Evolutionary conservation across 352 stramenopile genomes (phyloP), one percentile per base, ranked within the genome.

Genomic region (Pythium sp.): DNA sequence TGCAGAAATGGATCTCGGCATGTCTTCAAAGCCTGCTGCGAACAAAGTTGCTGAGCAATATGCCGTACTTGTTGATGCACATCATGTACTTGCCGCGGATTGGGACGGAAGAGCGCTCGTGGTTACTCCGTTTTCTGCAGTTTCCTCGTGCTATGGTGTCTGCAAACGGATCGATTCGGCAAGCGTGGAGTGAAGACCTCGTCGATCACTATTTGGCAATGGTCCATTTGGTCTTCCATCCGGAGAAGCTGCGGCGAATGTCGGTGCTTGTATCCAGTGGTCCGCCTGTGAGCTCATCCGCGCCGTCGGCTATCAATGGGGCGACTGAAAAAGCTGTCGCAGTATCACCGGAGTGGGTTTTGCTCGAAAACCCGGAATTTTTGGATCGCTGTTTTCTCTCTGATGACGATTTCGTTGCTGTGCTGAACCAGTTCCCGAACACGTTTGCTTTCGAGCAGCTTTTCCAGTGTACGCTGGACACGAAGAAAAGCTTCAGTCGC

Each of bases 351-450:
- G 86, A 96, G 61, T 96, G 86, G 88, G 82, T 96, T 24, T 65
- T 96, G 12, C 65, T 96, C 22, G 85, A 96, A 62, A 94, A 94
- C 55, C 87, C 87, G 7, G 85, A 93, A 51, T 80, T 91, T 64
- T 66, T 94, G 36, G 87, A 94, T 69, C 81, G 82, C 2, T 92
- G 87, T 58, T 94, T 88, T 64, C 65, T 96, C 1, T 94, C 85
- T 0, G 88, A 96, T 56, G 87, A 92, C 67, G 88, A 96, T 70
- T 96, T 94, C 34, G 82, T 93, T 4, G 84, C 84, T 0, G 79
- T 96, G 1, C 65, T 93, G 46, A 91, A 93, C n/a, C 88, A 96
- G 70, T 94, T 96, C 56, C 88, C 88, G 5, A 89, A 94, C 71
- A 77, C 77, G 2, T 93, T 94, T 68, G 87, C 84, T 4, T 91